Evolutionary conservation across 768 basidiomycete species (phyloP), one percentile per base, ranked within the genome.

Genomic region (Tephrocybe sp.): DNA sequence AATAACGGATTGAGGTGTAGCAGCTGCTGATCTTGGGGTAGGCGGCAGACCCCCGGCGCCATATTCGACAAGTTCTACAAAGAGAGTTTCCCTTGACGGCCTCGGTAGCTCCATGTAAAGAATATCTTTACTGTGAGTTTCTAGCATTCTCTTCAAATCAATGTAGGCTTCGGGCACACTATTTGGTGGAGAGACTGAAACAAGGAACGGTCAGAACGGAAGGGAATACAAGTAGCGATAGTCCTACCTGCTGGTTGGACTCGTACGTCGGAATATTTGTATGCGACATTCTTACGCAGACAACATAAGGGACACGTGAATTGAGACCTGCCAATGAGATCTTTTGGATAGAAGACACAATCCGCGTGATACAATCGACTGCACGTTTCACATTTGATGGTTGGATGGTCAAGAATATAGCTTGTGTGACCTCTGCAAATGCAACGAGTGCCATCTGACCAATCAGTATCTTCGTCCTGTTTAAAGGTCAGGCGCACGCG

Each of bases 231-330:
- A 26, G 51, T 26, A 44, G 16, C 13, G 55, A 11, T 45, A 49
- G 48, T 72, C 77, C 30, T 52, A 86, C 85, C 76, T 16, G 77
- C 68, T 56, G 85, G 79, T 54, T 78, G 79, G 7, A 92, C 85
- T 35, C 89, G 79, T 17, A 92, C 79, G 59, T 92, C 87, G 1
- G 88, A 87, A 61, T 83, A 85, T 22, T 78, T 78, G 60, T 92
- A 93, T 5, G 70, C 66, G 52, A 77, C 77, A 52, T 83, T 86
- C 71, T 87, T 90, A 45, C 87, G 79, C 58, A 91, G 65, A 65
- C 84, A 85, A 62, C 91, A 92, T 16, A 92, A 65, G 0, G 90
- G 90, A 60, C 91, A 92, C 53, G 74, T 74, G 68, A 85, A 88
- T 53, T 57, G 62, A 60, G 59, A 56, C 61, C 52, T 42, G 61